A percentile compares a stretch with the other conserved stretches of the same genome.
Conservation (phyloP, 805 yeast species). For the Metschnikowia santaceciliae region DNA sequence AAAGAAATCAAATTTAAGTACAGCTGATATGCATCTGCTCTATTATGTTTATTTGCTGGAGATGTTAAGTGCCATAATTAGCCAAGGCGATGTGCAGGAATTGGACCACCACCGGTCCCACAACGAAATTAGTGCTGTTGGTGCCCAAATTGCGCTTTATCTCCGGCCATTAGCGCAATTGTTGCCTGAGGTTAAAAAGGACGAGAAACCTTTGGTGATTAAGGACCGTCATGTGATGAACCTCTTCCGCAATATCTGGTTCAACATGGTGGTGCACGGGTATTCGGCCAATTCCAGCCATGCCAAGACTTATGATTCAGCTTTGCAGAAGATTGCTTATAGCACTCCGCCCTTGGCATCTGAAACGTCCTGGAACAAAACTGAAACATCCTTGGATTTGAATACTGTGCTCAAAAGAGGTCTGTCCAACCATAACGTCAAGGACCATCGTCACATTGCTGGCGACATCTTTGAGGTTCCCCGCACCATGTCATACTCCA, state of each 20-base stretch:
- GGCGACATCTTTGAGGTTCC: conserved; percentile 49
- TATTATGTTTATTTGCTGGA: conserved; percentile 60
- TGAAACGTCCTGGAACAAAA: conserved; percentile 48
- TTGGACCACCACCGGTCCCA: conserved; percentile 79
- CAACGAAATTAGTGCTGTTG: conserved; percentile 64
- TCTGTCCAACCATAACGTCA: conserved; percentile 75
- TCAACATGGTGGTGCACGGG: conserved; percentile 89
- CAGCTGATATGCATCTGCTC: conserved; percentile 29
- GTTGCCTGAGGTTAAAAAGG: conserved; percentile 51
- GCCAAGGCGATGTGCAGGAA: conserved; percentile 74
- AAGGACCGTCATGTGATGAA: conserved; percentile 49
- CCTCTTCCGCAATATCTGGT: conserved; percentile 87
- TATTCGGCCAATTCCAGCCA: conserved; percentile 59
- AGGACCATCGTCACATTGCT: conserved; percentile 64
- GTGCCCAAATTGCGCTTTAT: conserved; percentile 58
- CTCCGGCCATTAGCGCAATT: conserved; percentile 73
- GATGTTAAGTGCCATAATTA: conserved; percentile 59
- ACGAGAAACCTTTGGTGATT: conserved; percentile 40
- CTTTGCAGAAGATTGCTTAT: conserved; percentile 70
- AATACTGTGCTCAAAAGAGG: conserved; percentile 89
- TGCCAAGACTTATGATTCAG: conserved; percentile 42
- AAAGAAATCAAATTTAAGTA: conserved; percentile 19
- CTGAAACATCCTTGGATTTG: conserved; percentile 88
- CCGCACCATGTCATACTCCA: conserved; percentile 60
- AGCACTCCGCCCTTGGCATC: conserved; percentile 46